These are phyloP conservation scores for Apostasia ramifera DNA, from an alignment of 106 monocot genomes.

Conservation along the genomic window DNA sequence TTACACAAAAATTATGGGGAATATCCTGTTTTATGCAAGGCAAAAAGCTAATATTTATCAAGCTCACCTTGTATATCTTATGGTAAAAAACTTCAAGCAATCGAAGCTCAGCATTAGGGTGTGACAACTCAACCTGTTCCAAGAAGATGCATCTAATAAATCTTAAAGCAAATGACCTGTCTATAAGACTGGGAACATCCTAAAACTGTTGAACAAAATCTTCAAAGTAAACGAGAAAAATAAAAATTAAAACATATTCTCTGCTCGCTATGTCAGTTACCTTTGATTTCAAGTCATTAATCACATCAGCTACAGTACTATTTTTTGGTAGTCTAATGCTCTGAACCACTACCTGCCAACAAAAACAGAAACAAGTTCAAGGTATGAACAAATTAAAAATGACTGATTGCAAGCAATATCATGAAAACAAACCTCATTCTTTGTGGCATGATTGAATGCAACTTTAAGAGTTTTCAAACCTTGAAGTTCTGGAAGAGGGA, in stretches of 20 bases:
- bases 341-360: slow-evolving; percentile 62
- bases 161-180: no score
- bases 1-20: no score
- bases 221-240: background rate
- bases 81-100: slow-evolving; percentile 80
- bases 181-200: no score
- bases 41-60: no score
- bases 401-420: background rate
- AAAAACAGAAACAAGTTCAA: background rate
- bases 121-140: slow-evolving; percentile 74
- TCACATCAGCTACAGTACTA: slow-evolving; percentile 70
- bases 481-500: slow-evolving; percentile 92
- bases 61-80: slow-evolving; percentile 79
- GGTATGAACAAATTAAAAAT: background rate
- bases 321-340: slow-evolving; percentile 75
- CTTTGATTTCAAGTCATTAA: slow-evolving; percentile 78
- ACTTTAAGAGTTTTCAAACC: slow-evolving; percentile 93
- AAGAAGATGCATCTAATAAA: slow-evolving; percentile 1
- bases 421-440: slow-evolving; percentile 60
- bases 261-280: slow-evolving; percentile 14
- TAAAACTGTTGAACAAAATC: no score
- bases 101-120: slow-evolving; percentile 67
- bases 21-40: no score
- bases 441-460: slow-evolving; percentile 93
- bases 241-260: no score